A percentile compares a stretch with the other conserved stretches of the same genome.
Evolutionary conservation across 148 eudicot genomes (phyloP).

Genomic region (Fagopyrum tataricum): DNA sequence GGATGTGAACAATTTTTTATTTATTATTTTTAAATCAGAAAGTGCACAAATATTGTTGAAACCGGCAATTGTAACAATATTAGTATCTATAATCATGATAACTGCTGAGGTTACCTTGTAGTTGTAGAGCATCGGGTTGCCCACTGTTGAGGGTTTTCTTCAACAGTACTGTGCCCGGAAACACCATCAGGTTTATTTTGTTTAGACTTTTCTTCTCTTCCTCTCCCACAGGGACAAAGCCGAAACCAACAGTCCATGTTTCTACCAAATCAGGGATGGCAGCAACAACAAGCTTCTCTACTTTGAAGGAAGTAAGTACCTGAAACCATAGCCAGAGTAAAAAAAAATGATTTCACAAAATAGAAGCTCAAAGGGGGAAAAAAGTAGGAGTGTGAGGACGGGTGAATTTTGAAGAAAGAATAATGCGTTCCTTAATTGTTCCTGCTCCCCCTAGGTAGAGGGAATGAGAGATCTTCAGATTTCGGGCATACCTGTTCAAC

Average conservation of each 20-base stretch:
- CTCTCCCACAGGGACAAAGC: constrained; percentile 65
- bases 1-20: neutral
- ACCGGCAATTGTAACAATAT: neutral
- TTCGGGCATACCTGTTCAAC: constrained; percentile 59
- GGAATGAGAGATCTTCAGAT: neutral
- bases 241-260: constrained; percentile 89
- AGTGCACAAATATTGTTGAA: neutral
- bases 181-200: constrained; percentile 79
- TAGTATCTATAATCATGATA: neutral
- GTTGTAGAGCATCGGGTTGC: neutral
- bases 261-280: constrained; percentile 77
- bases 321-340: constrained; percentile 23
- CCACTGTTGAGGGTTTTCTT: constrained; percentile 48
- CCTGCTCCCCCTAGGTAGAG: neutral
- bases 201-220: constrained; percentile 57
- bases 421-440: neutral
- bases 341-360: neutral
- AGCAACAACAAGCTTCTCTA: constrained; percentile 78
- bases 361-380: neutral
- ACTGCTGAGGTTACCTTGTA: neutral
- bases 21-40: too few relatives aligned
- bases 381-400: neutral
- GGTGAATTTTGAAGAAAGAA: neutral
- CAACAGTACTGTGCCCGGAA: constrained; percentile 86
- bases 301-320: constrained; percentile 81